These are phyloP conservation scores for Coemansia sp. DNA, from an alignment of 371 early-diverging fungal genomes.

Conservation along the genomic window DNA sequence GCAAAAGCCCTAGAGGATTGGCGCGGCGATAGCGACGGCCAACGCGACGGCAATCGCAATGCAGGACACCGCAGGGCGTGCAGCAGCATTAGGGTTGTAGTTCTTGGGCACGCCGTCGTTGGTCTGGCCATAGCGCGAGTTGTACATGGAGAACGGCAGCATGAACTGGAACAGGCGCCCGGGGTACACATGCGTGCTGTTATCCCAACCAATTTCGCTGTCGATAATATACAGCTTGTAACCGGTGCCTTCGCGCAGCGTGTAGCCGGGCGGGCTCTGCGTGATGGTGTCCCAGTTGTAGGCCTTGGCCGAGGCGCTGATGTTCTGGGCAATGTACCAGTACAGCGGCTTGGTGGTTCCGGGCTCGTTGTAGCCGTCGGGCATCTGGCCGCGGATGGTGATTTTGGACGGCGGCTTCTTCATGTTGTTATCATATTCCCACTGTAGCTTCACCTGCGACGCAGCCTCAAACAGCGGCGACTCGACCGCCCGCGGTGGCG, in stretches of 20 bases:
- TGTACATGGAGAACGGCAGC: slow-evolving; percentile 53
- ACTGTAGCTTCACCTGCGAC: slow-evolving; percentile 48
- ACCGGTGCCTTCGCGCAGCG: slow-evolving; percentile 48
- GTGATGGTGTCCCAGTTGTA: slow-evolving; percentile 49
- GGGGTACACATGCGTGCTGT: slow-evolving; percentile 47
- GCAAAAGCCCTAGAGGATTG: slow-evolving; percentile 1
- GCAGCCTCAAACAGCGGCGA: slow-evolving; percentile 51
- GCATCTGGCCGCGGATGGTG: slow-evolving; percentile 52
- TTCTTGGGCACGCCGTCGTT: slow-evolving; percentile 52
- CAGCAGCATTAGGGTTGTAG: slow-evolving; percentile 52
- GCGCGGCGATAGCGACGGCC: slow-evolving; percentile 4
- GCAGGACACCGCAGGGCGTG: slow-evolving; percentile 14
- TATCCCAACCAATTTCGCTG: slow-evolving; percentile 50
- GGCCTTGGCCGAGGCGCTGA: slow-evolving; percentile 35
- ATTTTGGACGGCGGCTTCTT: slow-evolving; percentile 40
- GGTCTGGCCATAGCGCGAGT: slow-evolving; percentile 50
- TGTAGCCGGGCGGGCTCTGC: slow-evolving; percentile 48
- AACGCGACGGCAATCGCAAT: slow-evolving; percentile 8
- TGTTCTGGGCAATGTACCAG: slow-evolving; percentile 51
- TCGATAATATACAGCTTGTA: slow-evolving; percentile 51
- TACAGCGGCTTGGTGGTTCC: slow-evolving; percentile 48
- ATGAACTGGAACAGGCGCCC: slow-evolving; percentile 52
- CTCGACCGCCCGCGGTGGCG: slow-evolving; percentile 49
- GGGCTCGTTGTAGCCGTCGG: slow-evolving; percentile 34
- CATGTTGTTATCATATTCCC: slow-evolving; percentile 52